phyloP scores from a whole-genome alignment of 2,329 filamentous ascomycete species.

The Alternaria metachromatica region DNA sequence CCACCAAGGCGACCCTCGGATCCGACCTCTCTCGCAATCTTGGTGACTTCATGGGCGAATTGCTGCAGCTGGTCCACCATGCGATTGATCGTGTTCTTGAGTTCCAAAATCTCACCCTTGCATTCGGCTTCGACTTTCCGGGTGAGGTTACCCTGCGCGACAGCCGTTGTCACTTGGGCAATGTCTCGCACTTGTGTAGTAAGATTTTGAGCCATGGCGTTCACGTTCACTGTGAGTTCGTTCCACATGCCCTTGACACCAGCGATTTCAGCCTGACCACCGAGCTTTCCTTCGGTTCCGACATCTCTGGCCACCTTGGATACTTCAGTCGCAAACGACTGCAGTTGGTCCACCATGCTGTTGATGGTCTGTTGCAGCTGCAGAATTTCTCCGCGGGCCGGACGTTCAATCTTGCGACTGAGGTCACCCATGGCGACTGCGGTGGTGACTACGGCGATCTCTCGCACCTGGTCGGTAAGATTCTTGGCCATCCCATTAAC shows the following conservation, averaged over 20 bases:
- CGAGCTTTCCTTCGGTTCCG: conserved; percentile 68
- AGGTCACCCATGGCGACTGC: conserved; percentile 93
- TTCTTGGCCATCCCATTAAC: conserved; percentile 99
- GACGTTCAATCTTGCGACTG: conserved; percentile 93
- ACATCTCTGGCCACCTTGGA: conserved; percentile 70
- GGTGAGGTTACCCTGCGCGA: conserved; percentile 59
- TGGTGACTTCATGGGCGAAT: conserved; percentile 61
- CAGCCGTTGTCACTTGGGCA: conserved; percentile 60
- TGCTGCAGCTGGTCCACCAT: conserved; percentile 62
- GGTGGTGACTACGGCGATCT: conserved; percentile 96
- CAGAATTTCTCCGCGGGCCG: conserved; percentile 91
- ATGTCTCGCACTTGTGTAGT: conserved; percentile 62
- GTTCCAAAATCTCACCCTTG: conserved; percentile 59
- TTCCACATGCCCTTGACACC: conserved; percentile 72
- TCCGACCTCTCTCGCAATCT: conserved; percentile 60
- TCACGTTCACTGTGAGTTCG: conserved; percentile 65
- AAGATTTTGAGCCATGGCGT: conserved; percentile 61
- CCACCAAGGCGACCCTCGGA: conserved; percentile 60
- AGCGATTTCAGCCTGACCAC: conserved; percentile 69
- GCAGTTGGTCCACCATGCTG: conserved; percentile 71
- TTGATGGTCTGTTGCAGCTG: conserved; percentile 90
- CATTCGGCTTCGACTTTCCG: conserved; percentile 60
- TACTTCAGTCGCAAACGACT: conserved; percentile 69
- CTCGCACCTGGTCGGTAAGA: conserved; percentile 93
- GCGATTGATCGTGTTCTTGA: conserved; percentile 60